A percentile compares a stretch with the other conserved stretches of the same genome.
Conservation (phyloP, 768 basidiomycete species). For the Leccinum variicolor region DNA sequence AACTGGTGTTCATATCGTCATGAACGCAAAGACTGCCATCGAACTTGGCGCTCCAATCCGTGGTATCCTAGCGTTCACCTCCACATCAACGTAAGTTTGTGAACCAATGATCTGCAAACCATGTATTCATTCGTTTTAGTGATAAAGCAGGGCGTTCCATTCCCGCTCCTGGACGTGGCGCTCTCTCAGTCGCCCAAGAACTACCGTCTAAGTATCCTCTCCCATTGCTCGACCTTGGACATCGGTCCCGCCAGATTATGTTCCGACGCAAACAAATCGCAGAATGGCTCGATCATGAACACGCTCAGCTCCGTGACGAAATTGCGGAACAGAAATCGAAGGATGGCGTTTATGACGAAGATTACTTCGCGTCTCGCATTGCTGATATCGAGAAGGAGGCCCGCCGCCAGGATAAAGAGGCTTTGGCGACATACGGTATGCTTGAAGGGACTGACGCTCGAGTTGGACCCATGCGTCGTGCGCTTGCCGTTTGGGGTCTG, state of each 20-base stretch:
- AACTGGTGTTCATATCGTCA: constrained; percentile 94
- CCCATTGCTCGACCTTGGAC: constrained; percentile 78
- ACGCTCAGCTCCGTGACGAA: constrained; percentile 79
- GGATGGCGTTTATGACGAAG: constrained; percentile 52
- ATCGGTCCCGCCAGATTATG: constrained; percentile 88
- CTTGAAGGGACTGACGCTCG: constrained; percentile 82
- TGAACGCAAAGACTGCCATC: constrained; percentile 94
- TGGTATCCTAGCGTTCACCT: constrained; percentile 91
- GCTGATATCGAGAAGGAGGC: constrained; percentile 90
- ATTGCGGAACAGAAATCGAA: constrained; percentile 55
- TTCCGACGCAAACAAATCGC: constrained; percentile 96
- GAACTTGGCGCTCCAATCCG: constrained; percentile 93
- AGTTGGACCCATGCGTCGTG: constrained; percentile 89
- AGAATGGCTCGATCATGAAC: constrained; percentile 92
- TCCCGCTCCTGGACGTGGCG: constrained; percentile 94
- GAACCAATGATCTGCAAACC: background rate
- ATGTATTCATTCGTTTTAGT: constrained; percentile 37
- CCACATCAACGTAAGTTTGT: constrained; percentile 81
- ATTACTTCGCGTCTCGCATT: constrained; percentile 73
- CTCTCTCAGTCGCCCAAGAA: constrained; percentile 85
- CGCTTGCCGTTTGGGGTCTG: constrained; percentile 95
- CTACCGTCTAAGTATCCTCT: constrained; percentile 73
- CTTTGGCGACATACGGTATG: constrained; percentile 94
- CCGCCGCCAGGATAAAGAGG: constrained; percentile 86
- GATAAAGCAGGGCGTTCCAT: constrained; percentile 99